A percentile compares a stretch with the other conserved stretches of the same genome.
phyloP scores from a whole-genome alignment of 2,329 filamentous ascomycete species.

The Xylaria sp. region DNA sequence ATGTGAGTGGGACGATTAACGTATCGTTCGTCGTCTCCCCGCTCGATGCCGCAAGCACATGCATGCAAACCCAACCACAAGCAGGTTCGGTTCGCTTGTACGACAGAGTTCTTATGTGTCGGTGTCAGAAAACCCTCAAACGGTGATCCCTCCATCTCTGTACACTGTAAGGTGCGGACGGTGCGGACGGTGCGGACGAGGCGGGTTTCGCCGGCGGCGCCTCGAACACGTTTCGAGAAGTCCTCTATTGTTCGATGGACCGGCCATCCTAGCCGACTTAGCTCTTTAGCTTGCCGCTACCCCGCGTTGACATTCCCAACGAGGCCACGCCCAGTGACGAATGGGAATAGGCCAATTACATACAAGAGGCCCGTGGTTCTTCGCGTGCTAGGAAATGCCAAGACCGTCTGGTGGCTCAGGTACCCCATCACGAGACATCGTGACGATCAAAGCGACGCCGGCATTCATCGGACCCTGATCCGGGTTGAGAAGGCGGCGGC shows the following conservation, averaged over 20 bases:
- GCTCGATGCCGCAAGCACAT: neutral
- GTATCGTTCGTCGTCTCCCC: neutral
- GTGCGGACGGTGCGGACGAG: conserved; percentile 19
- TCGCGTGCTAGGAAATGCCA: neutral
- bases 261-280: neutral
- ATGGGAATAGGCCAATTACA: conserved; percentile 26
- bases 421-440: conserved; percentile 1
- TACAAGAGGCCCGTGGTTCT: neutral
- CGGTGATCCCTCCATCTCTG: neutral
- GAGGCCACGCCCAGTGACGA: conserved; percentile 3
- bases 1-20: neutral
- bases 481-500: neutral
- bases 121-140: neutral
- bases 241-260: neutral
- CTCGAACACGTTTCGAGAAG: neutral
- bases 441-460: conserved; percentile 19
- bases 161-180: conserved; percentile 21
- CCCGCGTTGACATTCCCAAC: conserved; percentile 19
- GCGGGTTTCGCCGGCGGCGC: conserved; percentile 16
- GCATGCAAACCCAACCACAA: neutral
- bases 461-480: conserved; percentile 1
- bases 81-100: neutral
- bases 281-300: conserved; percentile 17
- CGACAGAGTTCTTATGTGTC: neutral
- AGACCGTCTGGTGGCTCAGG: neutral